A percentile compares a stretch with the other conserved stretches of the same genome.
Evolutionary conservation across 768 basidiomycete genomes (phyloP).

Genomic region (Udeniomyces megalosporus): DNA sequence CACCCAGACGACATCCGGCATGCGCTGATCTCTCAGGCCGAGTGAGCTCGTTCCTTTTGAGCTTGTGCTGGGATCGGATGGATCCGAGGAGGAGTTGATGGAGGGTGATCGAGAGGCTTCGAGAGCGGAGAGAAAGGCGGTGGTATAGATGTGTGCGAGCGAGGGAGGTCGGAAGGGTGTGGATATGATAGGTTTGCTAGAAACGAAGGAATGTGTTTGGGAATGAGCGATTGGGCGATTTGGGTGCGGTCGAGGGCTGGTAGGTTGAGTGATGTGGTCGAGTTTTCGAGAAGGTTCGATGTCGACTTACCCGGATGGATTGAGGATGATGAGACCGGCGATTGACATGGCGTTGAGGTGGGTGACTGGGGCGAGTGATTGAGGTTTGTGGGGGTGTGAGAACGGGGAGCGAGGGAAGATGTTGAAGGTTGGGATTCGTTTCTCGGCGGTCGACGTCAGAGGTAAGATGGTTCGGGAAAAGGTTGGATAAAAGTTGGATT

Average conservation of each 20-base stretch:
- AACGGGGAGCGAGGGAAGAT: neutral
- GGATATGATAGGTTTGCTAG: conserved; percentile 13
- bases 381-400: neutral
- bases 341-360: neutral
- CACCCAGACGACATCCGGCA: conserved; percentile 43
- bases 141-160: conserved; percentile 10
- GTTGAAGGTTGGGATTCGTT: neutral
- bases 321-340: conserved; percentile 6
- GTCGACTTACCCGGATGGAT: neutral
- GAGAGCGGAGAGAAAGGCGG: conserved; percentile 2
- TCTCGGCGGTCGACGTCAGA: too few species aligned
- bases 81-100: neutral
- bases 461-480: too few species aligned
- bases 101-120: neutral
- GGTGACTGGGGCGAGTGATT: too few species aligned
- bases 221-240: too few species aligned
- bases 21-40: too few species aligned
- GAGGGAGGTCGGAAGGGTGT: conserved; percentile 12
- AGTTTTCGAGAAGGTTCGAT: neutral
- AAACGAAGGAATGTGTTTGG: neutral
- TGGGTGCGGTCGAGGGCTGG: too few species aligned
- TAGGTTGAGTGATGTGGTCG: too few species aligned
- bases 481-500: too few species aligned
- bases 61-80: too few species aligned
- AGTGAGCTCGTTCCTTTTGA: too few species aligned